Base-by-base conservation (phyloP, 305 asterid species). In the Fraxinus greggii region DNA sequence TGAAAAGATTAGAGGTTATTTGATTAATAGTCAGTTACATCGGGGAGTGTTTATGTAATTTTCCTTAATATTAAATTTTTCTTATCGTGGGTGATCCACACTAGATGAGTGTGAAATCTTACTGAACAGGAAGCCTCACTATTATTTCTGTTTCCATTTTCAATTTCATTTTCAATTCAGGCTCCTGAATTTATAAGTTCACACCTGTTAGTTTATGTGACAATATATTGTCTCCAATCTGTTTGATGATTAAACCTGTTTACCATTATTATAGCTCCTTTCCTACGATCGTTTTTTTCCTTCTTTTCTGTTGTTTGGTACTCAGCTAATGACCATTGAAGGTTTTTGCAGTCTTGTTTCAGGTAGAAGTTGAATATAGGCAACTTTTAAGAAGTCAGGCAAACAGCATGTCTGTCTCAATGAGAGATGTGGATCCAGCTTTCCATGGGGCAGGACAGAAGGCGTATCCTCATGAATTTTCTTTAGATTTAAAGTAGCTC, bases 401-500 rank as follows among this genome's bases (percentile, higher is more conserved):
- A 76, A 86, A 82, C 89, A 89, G 74, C 48, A 95, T 95, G 99
- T 86, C 97, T 86, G 96, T 95, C 84, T 95, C 99, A 80, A 92
- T 92, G 95, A 95, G 88, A 82, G 91, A 92, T 72, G 77, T 92
- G 84, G 98, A 94, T 89, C 90, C 94, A 45, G 94, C 90, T 87
- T 94, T 94, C 87, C 95, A 92, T 83, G 97, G 93, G 76, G 95
- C 95, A 19, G 98, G 98, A 42, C 90, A 88, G 70, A 92, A 91
- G 82, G 91, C 92, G 98, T 94, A 94, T 93, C 97, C 98, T 91
- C 35, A 28, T 70, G 38, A 77, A 29, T 84, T 54, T 70, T 54
- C 74, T 5, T 36, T 56, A 40, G 76, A 45, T 35, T 78, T 79
- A 63, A 61, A 19, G 33, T 33, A 56, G 51, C 51, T 2, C 7